These are phyloP conservation scores for Penicillium macrosclerotiorum DNA, from an alignment of 495 filamentous ascomycete genomes.

Conservation along the genomic window DNA sequence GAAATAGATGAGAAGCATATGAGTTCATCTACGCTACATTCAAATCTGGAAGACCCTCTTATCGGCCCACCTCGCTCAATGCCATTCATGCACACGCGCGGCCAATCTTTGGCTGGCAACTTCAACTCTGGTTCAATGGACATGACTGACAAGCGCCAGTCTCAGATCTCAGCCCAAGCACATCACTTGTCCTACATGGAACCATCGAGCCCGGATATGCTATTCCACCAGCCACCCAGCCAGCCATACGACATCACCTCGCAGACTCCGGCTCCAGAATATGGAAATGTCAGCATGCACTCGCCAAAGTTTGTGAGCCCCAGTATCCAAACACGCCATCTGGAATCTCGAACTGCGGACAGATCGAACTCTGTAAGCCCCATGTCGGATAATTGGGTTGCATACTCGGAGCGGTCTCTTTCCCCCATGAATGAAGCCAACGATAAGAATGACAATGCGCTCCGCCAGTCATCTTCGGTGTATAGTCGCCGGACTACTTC, in stretches of 20 bases:
- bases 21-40: slow-evolving; percentile 53
- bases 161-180: slow-evolving; percentile 18
- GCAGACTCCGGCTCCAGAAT: slow-evolving; percentile 22
- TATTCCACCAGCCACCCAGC: slow-evolving; percentile 23
- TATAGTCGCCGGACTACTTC: slow-evolving; percentile 40
- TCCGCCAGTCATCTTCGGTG: slow-evolving; percentile 45
- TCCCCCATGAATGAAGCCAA: slow-evolving; percentile 34
- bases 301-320: slow-evolving; percentile 20
- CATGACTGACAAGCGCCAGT: slow-evolving; percentile 20
- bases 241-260: slow-evolving; percentile 30
- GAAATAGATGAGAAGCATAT: slow-evolving; percentile 57
- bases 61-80: slow-evolving; percentile 59
- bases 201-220: slow-evolving; percentile 36
- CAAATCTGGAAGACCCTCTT: slow-evolving; percentile 57
- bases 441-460: slow-evolving; percentile 29
- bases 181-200: slow-evolving; percentile 33
- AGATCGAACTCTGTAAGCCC: slow-evolving; percentile 38
- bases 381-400: slow-evolving; percentile 59
- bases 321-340: slow-evolving; percentile 15
- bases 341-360: slow-evolving; percentile 26
- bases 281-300: slow-evolving; percentile 20
- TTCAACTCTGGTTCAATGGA: slow-evolving; percentile 29
- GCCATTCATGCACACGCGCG: slow-evolving; percentile 74
- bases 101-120: slow-evolving; percentile 48
- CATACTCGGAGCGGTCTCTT: slow-evolving; percentile 54